Base-by-base conservation (phyloP, 345 rosid species). In the Lumnitzera littorea region DNA sequence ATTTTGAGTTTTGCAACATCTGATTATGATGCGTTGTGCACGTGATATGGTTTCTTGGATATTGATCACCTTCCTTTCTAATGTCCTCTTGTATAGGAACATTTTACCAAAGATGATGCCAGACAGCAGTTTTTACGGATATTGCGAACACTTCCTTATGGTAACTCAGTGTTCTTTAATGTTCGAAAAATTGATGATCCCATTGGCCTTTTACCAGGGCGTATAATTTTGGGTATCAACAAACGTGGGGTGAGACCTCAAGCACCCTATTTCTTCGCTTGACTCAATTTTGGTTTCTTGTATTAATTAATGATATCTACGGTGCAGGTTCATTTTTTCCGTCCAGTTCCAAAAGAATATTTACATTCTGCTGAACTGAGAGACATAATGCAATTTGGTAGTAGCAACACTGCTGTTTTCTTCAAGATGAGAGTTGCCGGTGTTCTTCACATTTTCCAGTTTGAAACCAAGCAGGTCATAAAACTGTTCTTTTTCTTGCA, bases 361-460 rank as follows among this genome's bases (percentile, higher is more conserved):
- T 63, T 94, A 60, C 99, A 94, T 75, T 94, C 99, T 20, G 94
- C 97, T 3, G 97, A 94, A 72, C 62, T 94, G 59, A 81, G 99
- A 74, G 99, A 94, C 74, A 94, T 94, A 72, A 94, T 94, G 96
- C 97, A 90, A 72, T 94, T 94, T 78, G 99, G 99, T 25, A 94
- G 99, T 54, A 94, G 96, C 82, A 90, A 94, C 66, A 84, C 91
- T 64, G 99, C 97, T 66, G 97, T 94, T 47, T 94, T 90, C 74
- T 94, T 90, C 76, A 90, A 90, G 78, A 94, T 94, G 99, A 81
- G 97, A 75, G 99, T 94, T 61, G 99, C 99, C 50, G 99, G 97
- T 62, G 96, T 90, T 70, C 97, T 94, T 72, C 97, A 94, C 73
- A 84, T 90, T 62, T 89, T 94, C 71, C 97, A 94, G 69, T 94